Base-by-base conservation (phyloP, 2,329 filamentous ascomycete genomes). In the Aspergillus versicolor region DNA sequence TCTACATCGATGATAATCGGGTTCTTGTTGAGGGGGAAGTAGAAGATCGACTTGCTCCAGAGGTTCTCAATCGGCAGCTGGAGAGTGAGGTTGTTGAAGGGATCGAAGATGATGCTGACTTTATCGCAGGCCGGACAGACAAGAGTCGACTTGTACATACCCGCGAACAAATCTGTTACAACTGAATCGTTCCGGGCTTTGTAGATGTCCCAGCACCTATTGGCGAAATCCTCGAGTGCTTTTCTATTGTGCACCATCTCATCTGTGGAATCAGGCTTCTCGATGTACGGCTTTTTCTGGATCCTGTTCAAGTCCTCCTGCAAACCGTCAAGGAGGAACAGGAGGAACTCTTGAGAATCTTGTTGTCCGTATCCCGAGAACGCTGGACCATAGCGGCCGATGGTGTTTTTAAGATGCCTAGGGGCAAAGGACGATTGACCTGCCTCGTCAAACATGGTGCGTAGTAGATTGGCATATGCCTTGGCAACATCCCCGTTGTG, bases 41-140 rank as follows among this genome's bases (percentile, higher is more conserved):
- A 97, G 54, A 84, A 88, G 64, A 97, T 79, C 1, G 82, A 81
- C 62, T 88, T 88, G 57, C 80, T 82, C 89, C 91, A 96, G 44
- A 91, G 83, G 62, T 88, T 92, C 71, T 94, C 89, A 54, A 96
- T 85, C 0, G 94, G 94, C 34, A 99, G 79, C 56, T 95, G 94
- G 22, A 99, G 79, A 0, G 94, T 97, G 58, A 99, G 78, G 63
- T 95, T 94, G 73, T 92, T 97, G 80, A 96, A 99, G 0, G 94
- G 94, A 71, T 99, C 94, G 69, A 99, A 99, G 0, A 94, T 97
- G 67, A 99, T 96, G 83, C 92, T 97, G 75, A 97, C 89, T 77
- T 97, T 99, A 65, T 88, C 84, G 73, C 94, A 99, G 7, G 83
- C 84, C 0, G 94, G 94, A 70, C 94, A 99, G 61, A 94, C 88